A percentile compares a stretch with the other conserved stretches of the same genome.
Evolutionary conservation across 805 yeast species (phyloP).

Genomic region (Pichia californica): DNA sequence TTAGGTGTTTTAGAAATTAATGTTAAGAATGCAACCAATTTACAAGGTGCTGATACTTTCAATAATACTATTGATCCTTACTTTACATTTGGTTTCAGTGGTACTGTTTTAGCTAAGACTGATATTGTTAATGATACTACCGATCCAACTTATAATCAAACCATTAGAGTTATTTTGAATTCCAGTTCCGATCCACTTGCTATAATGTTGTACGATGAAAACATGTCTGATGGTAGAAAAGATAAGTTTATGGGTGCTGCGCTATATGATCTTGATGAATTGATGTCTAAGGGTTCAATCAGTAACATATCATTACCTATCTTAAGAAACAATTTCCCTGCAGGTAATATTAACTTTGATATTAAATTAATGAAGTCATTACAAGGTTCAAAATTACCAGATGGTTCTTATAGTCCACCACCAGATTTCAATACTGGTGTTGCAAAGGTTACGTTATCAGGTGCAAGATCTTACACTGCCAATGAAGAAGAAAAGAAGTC

Average conservation of each 20-base stretch:
- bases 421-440: constrained; percentile 96
- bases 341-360: constrained; percentile 69
- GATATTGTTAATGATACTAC: constrained; percentile 59
- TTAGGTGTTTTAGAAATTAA: constrained; percentile 78
- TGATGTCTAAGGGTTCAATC: constrained; percentile 48
- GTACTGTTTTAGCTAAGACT: constrained; percentile 58
- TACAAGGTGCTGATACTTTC: constrained; percentile 61
- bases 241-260: constrained; percentile 78
- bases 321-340: constrained; percentile 74
- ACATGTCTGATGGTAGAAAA: constrained; percentile 52
- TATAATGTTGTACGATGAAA: constrained; percentile 67
- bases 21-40: constrained; percentile 57
- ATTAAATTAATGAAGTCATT: constrained; percentile 73
- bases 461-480: constrained; percentile 48
- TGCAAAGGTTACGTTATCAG: constrained; percentile 57
- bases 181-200: constrained; percentile 79
- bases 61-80: constrained; percentile 91
- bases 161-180: constrained; percentile 58
- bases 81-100: constrained; percentile 59
- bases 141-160: constrained; percentile 82
- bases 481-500: constrained; percentile 43
- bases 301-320: constrained; percentile 48
- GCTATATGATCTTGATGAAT: constrained; percentile 62
- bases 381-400: constrained; percentile 54
- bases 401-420: constrained; percentile 78